Evolutionary conservation across 345 rosid genomes (phyloP).

Genomic region (Crucihimalaya himalaica): DNA sequence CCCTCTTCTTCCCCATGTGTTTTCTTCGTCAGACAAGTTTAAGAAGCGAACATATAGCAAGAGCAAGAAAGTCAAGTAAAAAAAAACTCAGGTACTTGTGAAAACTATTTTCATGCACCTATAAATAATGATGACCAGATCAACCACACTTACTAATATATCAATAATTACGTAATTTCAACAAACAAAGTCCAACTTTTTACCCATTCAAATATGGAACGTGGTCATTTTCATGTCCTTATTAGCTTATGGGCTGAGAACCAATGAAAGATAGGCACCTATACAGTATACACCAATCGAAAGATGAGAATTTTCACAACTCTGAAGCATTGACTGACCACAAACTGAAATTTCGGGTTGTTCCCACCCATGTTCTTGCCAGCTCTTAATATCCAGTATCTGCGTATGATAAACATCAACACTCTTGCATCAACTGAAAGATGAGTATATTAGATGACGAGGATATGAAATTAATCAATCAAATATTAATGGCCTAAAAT

Average conservation of each 20-base stretch:
- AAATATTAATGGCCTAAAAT: too few relatives aligned
- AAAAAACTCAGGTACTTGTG: background rate
- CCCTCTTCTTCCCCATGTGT: background rate
- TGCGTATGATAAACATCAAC: too few relatives aligned
- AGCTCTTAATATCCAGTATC: too few relatives aligned
- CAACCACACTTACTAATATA: background rate
- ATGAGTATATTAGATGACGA: too few relatives aligned
- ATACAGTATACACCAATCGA: background rate
- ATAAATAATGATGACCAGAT: background rate
- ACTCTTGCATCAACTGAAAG: background rate
- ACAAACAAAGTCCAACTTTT: too few relatives aligned
- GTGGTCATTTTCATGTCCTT: background rate
- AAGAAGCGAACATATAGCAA: background rate
- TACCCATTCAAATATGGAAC: too few relatives aligned
- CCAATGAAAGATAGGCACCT: background rate
- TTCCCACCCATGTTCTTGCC: too few relatives aligned
- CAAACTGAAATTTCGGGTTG: too few relatives aligned
- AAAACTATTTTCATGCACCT: background rate
- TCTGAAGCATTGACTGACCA: too few relatives aligned
- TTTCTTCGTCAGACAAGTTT: background rate
- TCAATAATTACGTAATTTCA: too few relatives aligned
- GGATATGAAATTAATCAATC: background rate
- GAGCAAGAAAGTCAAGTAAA: background rate
- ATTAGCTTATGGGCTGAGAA: background rate
- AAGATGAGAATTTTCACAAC: too few relatives aligned